Evolutionary conservation across 768 basidiomycete species (phyloP).

Genomic region (Mycena metata): DNA sequence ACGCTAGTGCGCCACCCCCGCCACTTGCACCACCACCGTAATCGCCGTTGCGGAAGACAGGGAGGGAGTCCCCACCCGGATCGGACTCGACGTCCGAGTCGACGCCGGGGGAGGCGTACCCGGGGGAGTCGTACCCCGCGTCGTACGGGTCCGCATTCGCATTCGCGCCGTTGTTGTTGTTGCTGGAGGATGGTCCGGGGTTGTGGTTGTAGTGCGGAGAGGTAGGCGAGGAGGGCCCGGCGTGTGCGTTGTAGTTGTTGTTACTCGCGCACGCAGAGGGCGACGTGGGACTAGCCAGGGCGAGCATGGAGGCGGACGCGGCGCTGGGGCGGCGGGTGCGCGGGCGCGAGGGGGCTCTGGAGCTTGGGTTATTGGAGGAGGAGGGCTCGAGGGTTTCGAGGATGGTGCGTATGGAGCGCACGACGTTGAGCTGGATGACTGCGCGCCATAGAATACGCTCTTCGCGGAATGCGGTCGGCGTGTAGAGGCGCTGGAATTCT

Average conservation of each 20-base stretch:
- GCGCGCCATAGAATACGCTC: constrained; percentile 88
- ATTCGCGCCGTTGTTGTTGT: no score
- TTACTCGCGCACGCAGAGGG: no score
- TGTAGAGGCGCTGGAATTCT: constrained; percentile 86
- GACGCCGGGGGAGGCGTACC: constrained; percentile 18
- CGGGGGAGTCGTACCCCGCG: neutral
- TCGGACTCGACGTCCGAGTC: constrained; percentile 46
- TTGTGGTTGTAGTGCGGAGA: constrained; percentile 17
- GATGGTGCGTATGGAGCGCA: constrained; percentile 81
- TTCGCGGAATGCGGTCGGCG: constrained; percentile 78
- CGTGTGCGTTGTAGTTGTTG: no score
- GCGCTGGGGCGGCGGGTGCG: constrained; percentile 43
- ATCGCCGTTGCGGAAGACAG: no score
- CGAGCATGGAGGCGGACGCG: constrained; percentile 42
- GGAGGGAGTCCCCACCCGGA: constrained; percentile 25
- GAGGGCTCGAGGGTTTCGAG: constrained; percentile 63
- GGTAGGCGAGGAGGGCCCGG: no score
- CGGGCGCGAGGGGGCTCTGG: constrained; percentile 24
- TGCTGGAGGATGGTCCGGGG: neutral
- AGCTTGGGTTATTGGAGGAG: constrained; percentile 46
- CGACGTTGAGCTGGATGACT: constrained; percentile 86
- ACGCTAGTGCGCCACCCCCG: no score
- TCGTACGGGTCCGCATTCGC: neutral
- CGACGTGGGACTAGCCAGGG: constrained; percentile 26
- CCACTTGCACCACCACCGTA: no score